Percentiles rank a stretch among this genome's conserved stretches.
These are phyloP conservation scores for Colletotrichum melonis DNA, from an alignment of 2,329 filamentous ascomycete species.

Conservation along the genomic window DNA sequence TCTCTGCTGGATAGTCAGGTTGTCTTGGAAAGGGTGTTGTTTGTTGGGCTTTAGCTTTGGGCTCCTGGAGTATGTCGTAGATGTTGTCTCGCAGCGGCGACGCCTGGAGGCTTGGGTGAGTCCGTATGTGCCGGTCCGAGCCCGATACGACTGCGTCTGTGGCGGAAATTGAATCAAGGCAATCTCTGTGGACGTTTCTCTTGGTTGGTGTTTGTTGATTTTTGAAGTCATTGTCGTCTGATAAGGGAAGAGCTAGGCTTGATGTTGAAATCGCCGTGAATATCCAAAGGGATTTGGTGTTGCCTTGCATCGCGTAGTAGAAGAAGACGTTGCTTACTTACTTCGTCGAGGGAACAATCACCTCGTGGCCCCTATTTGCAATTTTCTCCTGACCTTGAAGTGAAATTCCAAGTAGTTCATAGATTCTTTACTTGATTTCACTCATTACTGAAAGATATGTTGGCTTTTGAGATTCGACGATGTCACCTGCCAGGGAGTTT, in stretches of 20 bases:
- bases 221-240: not conserved
- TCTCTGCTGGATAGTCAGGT: not conserved
- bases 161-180: not conserved
- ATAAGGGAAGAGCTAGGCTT: not conserved
- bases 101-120: not conserved
- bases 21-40: not conserved
- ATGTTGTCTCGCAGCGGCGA: constrained; percentile 5
- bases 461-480: not conserved
- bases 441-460: not conserved
- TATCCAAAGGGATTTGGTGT: not conserved
- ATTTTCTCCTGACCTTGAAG: not conserved
- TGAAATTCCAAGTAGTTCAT: not conserved
- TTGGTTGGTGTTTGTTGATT: not conserved
- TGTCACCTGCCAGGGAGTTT: not conserved
- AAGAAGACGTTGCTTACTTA: not conserved
- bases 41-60: not conserved
- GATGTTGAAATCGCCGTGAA: not conserved
- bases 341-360: not conserved
- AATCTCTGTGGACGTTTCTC: not conserved
- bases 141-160: not conserved
- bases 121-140: not conserved
- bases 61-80: not conserved
- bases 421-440: not conserved
- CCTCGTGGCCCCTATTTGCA: not conserved
- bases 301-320: not conserved